These are phyloP conservation scores for Takashimella tepidaria DNA, from an alignment of 1,284 basidiomycete species.

Conservation along the genomic window DNA sequence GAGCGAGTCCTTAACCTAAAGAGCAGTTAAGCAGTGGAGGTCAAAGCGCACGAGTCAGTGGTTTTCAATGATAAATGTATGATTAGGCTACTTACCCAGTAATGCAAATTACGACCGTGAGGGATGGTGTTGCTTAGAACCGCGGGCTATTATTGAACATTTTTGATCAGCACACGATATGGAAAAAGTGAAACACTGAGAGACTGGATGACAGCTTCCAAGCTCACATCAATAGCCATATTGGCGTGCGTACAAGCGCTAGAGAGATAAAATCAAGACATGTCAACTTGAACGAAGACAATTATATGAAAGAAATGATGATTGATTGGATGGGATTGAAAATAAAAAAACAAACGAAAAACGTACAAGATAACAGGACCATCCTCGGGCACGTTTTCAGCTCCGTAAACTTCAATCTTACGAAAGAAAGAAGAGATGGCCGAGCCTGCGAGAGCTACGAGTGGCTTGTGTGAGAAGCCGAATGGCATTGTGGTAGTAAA, in stretches of 20 bases:
- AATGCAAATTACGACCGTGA: slow-evolving; percentile 59
- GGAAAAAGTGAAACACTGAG: neutral
- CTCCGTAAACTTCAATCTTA: slow-evolving; percentile 73
- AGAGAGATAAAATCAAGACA: too few species aligned
- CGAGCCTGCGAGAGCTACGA: slow-evolving; percentile 65
- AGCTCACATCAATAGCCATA: slow-evolving; percentile 86
- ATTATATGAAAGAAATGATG: too few species aligned
- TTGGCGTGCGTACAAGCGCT: slow-evolving; percentile 84
- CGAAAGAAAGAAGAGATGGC: slow-evolving; percentile 80
- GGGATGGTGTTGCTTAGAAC: slow-evolving; percentile 44
- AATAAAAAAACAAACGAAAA: too few species aligned
- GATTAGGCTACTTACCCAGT: slow-evolving; percentile 72
- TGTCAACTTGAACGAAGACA: too few species aligned
- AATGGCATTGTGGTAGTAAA: slow-evolving; percentile 50
- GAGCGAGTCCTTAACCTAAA: slow-evolving; percentile 53
- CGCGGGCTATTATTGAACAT: slow-evolving; percentile 44
- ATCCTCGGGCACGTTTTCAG: slow-evolving; percentile 73
- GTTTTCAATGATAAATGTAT: too few species aligned
- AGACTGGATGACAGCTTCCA: neutral
- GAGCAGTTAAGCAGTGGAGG: neutral
- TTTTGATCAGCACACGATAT: too few species aligned
- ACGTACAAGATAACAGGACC: slow-evolving; percentile 85
- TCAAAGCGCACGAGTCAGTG: too few species aligned
- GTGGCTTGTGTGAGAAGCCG: slow-evolving; percentile 56
- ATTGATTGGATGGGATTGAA: too few species aligned